Evolutionary conservation across 768 basidiomycete species (phyloP).

Genomic region (Trametes gibbosa): DNA sequence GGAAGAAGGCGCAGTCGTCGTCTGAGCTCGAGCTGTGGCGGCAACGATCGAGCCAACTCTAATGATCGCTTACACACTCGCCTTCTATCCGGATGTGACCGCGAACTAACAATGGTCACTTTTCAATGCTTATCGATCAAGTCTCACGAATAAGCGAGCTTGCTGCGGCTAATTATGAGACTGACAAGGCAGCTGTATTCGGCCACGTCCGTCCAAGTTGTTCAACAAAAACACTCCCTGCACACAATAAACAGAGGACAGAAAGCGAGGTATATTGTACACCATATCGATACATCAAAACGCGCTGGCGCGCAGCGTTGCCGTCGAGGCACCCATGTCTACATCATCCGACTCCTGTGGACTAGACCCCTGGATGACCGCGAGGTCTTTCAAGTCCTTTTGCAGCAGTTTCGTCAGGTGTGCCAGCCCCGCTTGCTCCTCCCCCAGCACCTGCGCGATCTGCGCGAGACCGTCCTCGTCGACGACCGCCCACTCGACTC

Average conservation of each 20-base stretch:
- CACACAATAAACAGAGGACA: too few relatives aligned
- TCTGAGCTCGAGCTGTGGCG: neutral
- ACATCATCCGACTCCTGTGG: conserved; percentile 34
- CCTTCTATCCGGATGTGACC: neutral
- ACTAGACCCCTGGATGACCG: conserved; percentile 47
- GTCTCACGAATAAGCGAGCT: neutral
- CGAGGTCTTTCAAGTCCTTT: conserved; percentile 60
- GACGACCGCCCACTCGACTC: conserved; percentile 76
- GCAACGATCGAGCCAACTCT: neutral
- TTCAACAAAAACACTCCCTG: too few relatives aligned
- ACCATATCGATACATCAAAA: conserved; percentile 13
- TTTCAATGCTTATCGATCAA: neutral
- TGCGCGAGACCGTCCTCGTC: conserved; percentile 81
- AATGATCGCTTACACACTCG: neutral
- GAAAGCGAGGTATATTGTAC: conserved; percentile 5
- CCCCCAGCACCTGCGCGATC: conserved; percentile 71
- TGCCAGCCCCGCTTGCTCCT: conserved; percentile 78
- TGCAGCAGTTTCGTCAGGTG: conserved; percentile 77
- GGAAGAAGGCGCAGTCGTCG: neutral
- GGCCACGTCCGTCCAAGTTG: neutral
- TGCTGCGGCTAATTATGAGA: neutral
- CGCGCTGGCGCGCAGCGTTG: conserved; percentile 21
- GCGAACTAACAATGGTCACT: neutral
- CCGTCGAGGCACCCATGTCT: conserved; percentile 21
- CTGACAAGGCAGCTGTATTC: neutral